phyloP scores from a whole-genome alignment of 495 filamentous ascomycete species.

The Thozetella sp. region DNA sequence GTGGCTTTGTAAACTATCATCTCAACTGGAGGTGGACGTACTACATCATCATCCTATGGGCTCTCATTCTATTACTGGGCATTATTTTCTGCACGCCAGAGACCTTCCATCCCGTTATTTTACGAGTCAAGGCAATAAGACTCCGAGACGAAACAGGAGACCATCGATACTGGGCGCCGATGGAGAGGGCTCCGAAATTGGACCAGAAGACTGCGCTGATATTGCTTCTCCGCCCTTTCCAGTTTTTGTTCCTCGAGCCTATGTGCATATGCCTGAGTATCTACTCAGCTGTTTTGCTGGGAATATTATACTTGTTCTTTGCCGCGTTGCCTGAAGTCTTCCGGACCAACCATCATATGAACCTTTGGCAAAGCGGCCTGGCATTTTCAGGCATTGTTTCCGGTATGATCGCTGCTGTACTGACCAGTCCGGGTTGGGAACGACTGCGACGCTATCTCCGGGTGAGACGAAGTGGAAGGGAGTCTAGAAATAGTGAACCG shows the following conservation, averaged over 20 bases:
- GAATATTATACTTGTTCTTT: slow-evolving; percentile 93
- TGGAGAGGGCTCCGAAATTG: slow-evolving; percentile 75
- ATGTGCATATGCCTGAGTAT: slow-evolving; percentile 86
- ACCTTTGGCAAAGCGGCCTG: slow-evolving; percentile 78
- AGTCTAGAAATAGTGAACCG: slow-evolving; percentile 64
- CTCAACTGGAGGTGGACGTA: slow-evolving; percentile 88
- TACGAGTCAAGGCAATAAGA: slow-evolving; percentile 72
- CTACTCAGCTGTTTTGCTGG: slow-evolving; percentile 82
- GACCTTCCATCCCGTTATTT: slow-evolving; percentile 78
- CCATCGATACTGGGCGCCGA: slow-evolving; percentile 73
- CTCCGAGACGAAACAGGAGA: slow-evolving; percentile 79
- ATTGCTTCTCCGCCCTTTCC: slow-evolving; percentile 78
- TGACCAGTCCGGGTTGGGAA: slow-evolving; percentile 78
- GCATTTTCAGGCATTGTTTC: slow-evolving; percentile 81
- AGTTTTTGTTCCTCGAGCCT: slow-evolving; percentile 80
- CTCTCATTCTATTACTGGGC: slow-evolving; percentile 57
- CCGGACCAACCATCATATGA: slow-evolving; percentile 72
- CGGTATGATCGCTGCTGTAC: slow-evolving; percentile 72
- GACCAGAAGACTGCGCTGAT: slow-evolving; percentile 68
- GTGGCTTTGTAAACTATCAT: slow-evolving; percentile 71
- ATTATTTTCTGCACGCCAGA: slow-evolving; percentile 81
- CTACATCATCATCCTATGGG: slow-evolving; percentile 84
- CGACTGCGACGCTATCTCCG: slow-evolving; percentile 66
- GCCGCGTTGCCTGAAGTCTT: slow-evolving; percentile 91
- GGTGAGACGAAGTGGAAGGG: slow-evolving; percentile 50